Conservation (phyloP, 1,284 basidiomycete genomes). For the Moniliophthora roreri region DNA sequence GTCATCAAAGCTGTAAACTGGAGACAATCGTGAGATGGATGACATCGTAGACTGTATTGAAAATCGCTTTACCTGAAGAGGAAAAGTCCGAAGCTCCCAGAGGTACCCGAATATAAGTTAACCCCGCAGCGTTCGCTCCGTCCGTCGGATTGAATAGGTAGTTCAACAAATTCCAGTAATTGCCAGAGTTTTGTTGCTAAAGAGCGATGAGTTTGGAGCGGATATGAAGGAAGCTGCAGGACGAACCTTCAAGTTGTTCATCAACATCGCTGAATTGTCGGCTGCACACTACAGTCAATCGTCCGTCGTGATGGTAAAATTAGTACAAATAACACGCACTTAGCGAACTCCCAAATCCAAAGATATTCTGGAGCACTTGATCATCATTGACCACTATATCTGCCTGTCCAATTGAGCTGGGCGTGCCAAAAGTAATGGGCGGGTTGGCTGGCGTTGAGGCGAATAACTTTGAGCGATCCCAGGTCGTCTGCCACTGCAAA, state of each 20-base stretch:
- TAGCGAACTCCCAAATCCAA: constrained; percentile 50
- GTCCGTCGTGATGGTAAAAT: neutral
- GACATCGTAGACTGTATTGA: neutral
- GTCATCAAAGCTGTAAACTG: constrained; percentile 52
- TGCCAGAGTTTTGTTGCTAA: constrained; percentile 38
- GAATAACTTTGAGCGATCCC: constrained; percentile 53
- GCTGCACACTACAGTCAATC: constrained; percentile 29
- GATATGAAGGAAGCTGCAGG: neutral
- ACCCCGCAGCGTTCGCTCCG: constrained; percentile 47
- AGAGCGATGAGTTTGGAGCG: neutral
- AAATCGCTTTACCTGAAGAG: constrained; percentile 30
- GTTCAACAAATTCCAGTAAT: constrained; percentile 46
- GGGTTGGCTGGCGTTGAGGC: constrained; percentile 42
- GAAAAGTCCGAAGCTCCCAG: constrained; percentile 60
- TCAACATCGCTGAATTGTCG: constrained; percentile 48
- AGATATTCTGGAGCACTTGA: constrained; percentile 43
- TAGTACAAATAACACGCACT: constrained; percentile 33
- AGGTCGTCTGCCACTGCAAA: constrained; percentile 61
- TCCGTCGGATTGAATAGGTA: constrained; percentile 47
- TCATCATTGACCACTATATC: constrained; percentile 48
- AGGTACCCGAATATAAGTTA: constrained; percentile 50
- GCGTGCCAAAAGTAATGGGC: constrained; percentile 54
- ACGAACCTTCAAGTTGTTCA: constrained; percentile 50
- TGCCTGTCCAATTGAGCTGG: constrained; percentile 42
- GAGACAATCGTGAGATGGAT: neutral